These are phyloP conservation scores for Fusarium dlaminii DNA, from an alignment of 2,329 filamentous ascomycete genomes.

Conservation along the genomic window DNA sequence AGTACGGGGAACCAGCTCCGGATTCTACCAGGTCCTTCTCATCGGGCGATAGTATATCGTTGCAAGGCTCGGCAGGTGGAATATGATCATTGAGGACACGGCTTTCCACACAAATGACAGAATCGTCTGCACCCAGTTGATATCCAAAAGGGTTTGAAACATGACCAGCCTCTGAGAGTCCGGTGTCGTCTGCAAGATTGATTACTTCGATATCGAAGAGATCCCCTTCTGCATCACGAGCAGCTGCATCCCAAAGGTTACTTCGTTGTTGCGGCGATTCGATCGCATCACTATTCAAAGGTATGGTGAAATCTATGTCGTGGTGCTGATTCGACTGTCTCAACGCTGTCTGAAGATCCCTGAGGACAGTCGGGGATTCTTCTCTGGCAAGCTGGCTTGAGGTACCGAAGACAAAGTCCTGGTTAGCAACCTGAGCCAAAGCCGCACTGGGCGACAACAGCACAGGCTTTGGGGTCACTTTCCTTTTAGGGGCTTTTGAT, in stretches of 20 bases:
- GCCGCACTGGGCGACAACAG: slow-evolving; percentile 77
- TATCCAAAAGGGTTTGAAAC: slow-evolving; percentile 55
- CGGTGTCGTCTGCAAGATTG: slow-evolving; percentile 61
- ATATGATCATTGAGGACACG: slow-evolving; percentile 8
- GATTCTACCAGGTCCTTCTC: background rate
- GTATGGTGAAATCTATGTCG: slow-evolving; percentile 52
- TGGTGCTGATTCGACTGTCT: slow-evolving; percentile 62
- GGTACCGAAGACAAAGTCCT: slow-evolving; percentile 86
- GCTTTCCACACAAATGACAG: background rate
- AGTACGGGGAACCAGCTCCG: slow-evolving; percentile 16
- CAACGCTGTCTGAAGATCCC: slow-evolving; percentile 70
- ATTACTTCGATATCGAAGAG: slow-evolving; percentile 71
- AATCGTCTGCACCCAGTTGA: slow-evolving; percentile 6
- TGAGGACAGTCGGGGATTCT: slow-evolving; percentile 73
- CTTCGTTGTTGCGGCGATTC: slow-evolving; percentile 45
- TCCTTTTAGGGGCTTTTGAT: slow-evolving; percentile 52
- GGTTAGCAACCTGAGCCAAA: slow-evolving; percentile 69
- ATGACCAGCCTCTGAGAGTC: slow-evolving; percentile 30
- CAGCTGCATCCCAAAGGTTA: slow-evolving; percentile 76
- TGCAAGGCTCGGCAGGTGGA: slow-evolving; percentile 38
- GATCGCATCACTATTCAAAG: slow-evolving; percentile 51
- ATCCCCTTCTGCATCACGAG: slow-evolving; percentile 71
- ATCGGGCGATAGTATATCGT: slow-evolving; percentile 32
- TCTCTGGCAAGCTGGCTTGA: slow-evolving; percentile 83
- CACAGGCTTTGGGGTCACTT: slow-evolving; percentile 55